Percentiles rank a stretch among this genome's conserved stretches.
Evolutionary conservation across 2,329 filamentous ascomycete species (phyloP).

Genomic region (Cercospora berteroae): DNA sequence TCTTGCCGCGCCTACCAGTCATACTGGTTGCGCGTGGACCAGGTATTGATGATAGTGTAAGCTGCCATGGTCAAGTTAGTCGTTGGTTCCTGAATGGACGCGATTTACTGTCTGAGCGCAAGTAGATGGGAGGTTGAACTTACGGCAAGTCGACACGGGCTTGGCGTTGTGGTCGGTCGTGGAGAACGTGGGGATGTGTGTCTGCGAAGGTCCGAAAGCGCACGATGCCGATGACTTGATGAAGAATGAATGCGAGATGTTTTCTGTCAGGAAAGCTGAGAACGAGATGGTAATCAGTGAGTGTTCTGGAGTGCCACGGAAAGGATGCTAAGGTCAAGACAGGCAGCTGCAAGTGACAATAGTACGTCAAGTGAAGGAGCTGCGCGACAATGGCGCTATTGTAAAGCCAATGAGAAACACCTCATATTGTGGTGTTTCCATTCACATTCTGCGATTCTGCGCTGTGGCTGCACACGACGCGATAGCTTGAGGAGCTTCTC

Average conservation of each 20-base stretch:
- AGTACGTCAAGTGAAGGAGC: not conserved
- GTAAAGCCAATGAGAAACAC: not conserved
- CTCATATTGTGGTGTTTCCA: not conserved
- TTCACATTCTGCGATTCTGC: not conserved
- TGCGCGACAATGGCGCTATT: not conserved
- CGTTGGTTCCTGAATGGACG: not conserved
- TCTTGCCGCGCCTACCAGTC: constrained; percentile 10
- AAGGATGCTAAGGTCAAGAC: not conserved
- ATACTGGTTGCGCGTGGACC: constrained; percentile 5
- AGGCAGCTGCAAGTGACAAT: not conserved
- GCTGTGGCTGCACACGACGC: not conserved
- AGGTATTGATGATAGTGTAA: not conserved
- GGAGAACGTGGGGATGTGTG: not conserved
- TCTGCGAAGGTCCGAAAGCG: not conserved
- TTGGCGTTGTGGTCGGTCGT: not conserved
- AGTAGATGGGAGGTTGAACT: not conserved
- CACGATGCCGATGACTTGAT: not conserved
- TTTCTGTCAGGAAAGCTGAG: not conserved
- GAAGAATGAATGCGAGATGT: not conserved
- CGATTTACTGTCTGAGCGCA: not conserved
- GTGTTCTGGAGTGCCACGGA: not conserved
- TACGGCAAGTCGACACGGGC: not conserved
- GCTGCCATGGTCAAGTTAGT: constrained; percentile 3
- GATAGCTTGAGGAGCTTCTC: not conserved
- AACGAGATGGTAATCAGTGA: not conserved